Evolutionary conservation across 2,329 filamentous ascomycete genomes (phyloP).

Genomic region (Polychaeton citri): DNA sequence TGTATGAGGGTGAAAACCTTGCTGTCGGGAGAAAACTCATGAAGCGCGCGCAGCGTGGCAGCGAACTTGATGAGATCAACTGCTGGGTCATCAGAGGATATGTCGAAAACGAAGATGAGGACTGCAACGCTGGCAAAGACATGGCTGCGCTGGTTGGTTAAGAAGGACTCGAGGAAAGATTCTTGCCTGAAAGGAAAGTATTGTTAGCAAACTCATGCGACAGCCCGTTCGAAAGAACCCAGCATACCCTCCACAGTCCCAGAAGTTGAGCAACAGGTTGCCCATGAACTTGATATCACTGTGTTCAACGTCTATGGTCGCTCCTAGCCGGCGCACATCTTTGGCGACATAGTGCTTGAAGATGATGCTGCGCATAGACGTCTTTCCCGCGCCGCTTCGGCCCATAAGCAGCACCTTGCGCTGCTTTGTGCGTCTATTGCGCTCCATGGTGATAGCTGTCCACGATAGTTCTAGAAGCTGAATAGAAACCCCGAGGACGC

Average conservation of each 20-base stretch:
- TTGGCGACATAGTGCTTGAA: conserved; percentile 98
- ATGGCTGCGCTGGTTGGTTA: conserved; percentile 86
- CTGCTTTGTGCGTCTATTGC: conserved; percentile 37
- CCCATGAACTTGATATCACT: conserved; percentile 98
- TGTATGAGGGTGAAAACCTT: conserved; percentile 92
- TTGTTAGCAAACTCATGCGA: neutral
- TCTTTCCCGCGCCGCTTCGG: conserved; percentile 94
- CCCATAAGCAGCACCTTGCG: conserved; percentile 52
- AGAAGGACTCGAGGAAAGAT: conserved; percentile 97
- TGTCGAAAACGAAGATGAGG: conserved; percentile 98
- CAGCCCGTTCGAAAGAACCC: neutral
- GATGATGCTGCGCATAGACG: conserved; percentile 96
- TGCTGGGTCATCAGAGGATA: conserved; percentile 88
- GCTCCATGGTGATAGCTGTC: conserved; percentile 16
- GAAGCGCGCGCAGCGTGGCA: conserved; percentile 75
- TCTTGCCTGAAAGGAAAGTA: conserved; percentile 54
- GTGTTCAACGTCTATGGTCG: conserved; percentile 96
- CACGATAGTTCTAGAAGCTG: too few species aligned
- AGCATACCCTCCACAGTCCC: conserved; percentile 83
- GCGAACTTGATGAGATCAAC: conserved; percentile 87
- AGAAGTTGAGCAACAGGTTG: conserved; percentile 91
- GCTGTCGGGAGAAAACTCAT: conserved; percentile 68
- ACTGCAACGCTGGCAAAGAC: conserved; percentile 96
- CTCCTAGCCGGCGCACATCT: conserved; percentile 81
- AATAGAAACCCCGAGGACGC: too few species aligned